Evolutionary conservation across 1,284 basidiomycete genomes (phyloP).

Genomic region (Malassezia psittaci): DNA sequence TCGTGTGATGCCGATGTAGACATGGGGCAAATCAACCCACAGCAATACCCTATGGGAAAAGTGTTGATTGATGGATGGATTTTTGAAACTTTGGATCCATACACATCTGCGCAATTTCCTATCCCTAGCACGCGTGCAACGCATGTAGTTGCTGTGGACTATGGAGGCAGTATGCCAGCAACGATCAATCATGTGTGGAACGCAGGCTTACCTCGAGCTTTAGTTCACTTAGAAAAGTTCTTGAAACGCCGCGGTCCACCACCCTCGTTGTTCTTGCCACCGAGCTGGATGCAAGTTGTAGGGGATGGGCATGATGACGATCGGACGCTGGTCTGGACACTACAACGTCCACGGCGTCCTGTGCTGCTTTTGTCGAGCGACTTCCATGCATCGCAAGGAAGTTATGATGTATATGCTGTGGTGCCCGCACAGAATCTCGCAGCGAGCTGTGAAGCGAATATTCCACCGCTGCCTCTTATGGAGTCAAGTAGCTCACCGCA

Average conservation of each 20-base stretch:
- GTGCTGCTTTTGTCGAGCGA: constrained; percentile 3
- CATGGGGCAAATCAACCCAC: constrained; percentile 61
- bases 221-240: constrained; percentile 43
- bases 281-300: constrained; percentile 31
- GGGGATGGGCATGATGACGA: constrained; percentile 40
- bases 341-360: constrained; percentile 2
- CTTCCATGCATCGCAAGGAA: constrained; percentile 1
- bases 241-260: constrained; percentile 41
- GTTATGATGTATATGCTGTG: neutral
- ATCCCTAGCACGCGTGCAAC: constrained; percentile 90
- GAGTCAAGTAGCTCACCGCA: constrained; percentile 13
- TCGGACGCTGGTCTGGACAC: constrained; percentile 15
- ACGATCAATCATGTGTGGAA: constrained; percentile 83
- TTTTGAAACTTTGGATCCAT: constrained; percentile 90
- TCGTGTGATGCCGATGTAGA: constrained; percentile 62
- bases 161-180: constrained; percentile 72
- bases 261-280: constrained; percentile 35
- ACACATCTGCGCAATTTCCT: constrained; percentile 83
- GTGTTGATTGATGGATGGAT: constrained; percentile 91
- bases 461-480: constrained; percentile 20
- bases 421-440: neutral
- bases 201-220: constrained; percentile 49
- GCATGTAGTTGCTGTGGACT: constrained; percentile 76
- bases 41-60: constrained; percentile 60
- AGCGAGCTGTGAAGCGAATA: constrained; percentile 16